These are phyloP conservation scores for Aspergillus arachidicola DNA, from an alignment of 2,329 filamentous ascomycete genomes.

Conservation along the genomic window DNA sequence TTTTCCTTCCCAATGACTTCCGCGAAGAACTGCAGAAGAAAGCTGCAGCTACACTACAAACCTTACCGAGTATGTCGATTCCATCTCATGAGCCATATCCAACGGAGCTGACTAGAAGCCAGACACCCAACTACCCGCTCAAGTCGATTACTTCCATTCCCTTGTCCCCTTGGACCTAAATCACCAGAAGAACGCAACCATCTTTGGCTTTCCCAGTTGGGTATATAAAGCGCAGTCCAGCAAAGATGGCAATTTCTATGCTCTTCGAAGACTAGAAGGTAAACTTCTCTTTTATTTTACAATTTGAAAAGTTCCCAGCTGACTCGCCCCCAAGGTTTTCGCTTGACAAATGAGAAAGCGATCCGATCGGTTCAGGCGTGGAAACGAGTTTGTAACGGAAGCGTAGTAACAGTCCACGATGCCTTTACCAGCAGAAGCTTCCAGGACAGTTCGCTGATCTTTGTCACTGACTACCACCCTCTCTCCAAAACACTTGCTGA, in stretches of 20 bases:
- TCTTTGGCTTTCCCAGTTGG: constrained; percentile 90
- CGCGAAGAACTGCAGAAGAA: constrained; percentile 89
- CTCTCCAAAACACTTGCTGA: constrained; percentile 87
- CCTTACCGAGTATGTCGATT: constrained; percentile 68
- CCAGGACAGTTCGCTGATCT: constrained; percentile 89
- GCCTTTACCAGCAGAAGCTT: constrained; percentile 93
- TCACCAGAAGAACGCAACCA: constrained; percentile 73
- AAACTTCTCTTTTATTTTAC: constrained; percentile 7
- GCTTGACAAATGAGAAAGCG: constrained; percentile 84
- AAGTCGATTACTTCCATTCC: constrained; percentile 86
- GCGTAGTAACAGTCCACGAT: constrained; percentile 83
- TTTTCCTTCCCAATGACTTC: constrained; percentile 85
- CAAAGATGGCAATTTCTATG: constrained; percentile 88
- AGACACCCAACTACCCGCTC: constrained; percentile 71
- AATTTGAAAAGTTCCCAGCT: not conserved
- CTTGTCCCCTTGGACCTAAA: constrained; percentile 85
- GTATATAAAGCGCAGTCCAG: constrained; percentile 90
- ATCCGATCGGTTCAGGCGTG: constrained; percentile 85
- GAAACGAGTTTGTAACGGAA: constrained; percentile 81
- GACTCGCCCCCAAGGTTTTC: constrained; percentile 61
- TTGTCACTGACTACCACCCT: constrained; percentile 92
- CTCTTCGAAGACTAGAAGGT: constrained; percentile 82
- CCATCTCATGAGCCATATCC: not conserved
- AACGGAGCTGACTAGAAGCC: constrained; percentile 6
- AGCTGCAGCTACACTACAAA: constrained; percentile 79